Base-by-base conservation (phyloP, 2,329 filamentous ascomycete species). In the Talaromyces verruculosus region DNA sequence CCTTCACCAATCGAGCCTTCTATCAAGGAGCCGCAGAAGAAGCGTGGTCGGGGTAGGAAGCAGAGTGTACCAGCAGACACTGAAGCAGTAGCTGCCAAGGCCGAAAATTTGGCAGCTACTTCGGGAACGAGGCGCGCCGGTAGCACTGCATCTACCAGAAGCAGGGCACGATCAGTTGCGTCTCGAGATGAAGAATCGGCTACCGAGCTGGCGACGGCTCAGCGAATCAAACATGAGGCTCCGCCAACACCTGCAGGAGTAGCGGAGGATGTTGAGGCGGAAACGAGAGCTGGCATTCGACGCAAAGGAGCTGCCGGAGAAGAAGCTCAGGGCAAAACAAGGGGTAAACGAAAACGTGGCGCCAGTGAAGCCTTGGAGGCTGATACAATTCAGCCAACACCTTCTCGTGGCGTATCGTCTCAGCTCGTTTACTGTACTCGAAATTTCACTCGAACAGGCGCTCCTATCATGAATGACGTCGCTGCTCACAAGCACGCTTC, bases 401-500 rank as follows among this genome's bases (percentile, higher is more conserved):
- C 69, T 8, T 73, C 68, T 35, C 76, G 71, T 35, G 68, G 71
- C 4, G 74, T 77, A 43, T 69, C 73, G 1, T 70, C 74, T 19
- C 74, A 76, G 39, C 79, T 80, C 68, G 76, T 81, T 41, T 71
- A 79, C 49, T 80, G 79, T 37, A 77, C 79, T 7, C 80, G 79
- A 49, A 82, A 80, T 33, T 83, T 83, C 67, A 86, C 89, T 41
- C 88, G 89, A 70, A 91, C 92, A 15, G 89, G 88, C 37, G 86
- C 85, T 3, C 89, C 89, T 4, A 88, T 91, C 13, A 83, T 93
- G 69, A 91, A 93, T 73, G 88, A 92, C 71, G 91, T 93, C 67
- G 87, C 88, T 28, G 90, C 88, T 63, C 91, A 93, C 75, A 89
- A 90, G 39, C 87, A 91, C 70, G 91, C 90, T 55, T 92, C 91